Evolutionary conservation across 768 basidiomycete species (phyloP).

Genomic region (Agrocybe pediades): DNA sequence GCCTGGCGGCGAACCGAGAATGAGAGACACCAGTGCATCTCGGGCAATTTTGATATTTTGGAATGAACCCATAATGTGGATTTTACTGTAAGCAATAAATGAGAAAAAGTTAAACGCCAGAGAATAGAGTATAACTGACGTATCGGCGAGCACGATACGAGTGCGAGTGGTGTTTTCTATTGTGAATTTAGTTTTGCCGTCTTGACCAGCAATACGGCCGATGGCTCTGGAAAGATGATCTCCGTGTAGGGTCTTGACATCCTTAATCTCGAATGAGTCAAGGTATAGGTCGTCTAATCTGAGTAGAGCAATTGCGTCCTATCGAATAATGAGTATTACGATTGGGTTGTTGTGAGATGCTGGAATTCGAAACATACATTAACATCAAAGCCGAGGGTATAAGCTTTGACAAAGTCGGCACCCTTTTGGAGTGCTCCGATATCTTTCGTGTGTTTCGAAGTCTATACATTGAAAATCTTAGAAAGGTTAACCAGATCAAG

Average conservation of each 20-base stretch:
- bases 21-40: constrained; percentile 94
- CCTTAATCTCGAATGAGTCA: constrained; percentile 98
- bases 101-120: background rate
- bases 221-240: constrained; percentile 99
- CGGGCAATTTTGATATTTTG: constrained; percentile 98
- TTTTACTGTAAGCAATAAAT: constrained; percentile 64
- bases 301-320: constrained; percentile 96
- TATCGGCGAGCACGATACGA: constrained; percentile 97
- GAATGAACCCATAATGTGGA: constrained; percentile 98
- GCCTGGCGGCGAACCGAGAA: constrained; percentile 93
- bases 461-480: constrained; percentile 51
- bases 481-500: background rate
- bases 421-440: constrained; percentile 94
- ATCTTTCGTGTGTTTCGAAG: constrained; percentile 93
- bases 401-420: constrained; percentile 96
- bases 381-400: constrained; percentile 91
- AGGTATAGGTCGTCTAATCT: constrained; percentile 97
- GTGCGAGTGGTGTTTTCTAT: constrained; percentile 97
- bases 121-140: constrained; percentile 54
- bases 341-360: background rate
- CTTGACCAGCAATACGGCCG: constrained; percentile 97
- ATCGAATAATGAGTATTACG: background rate
- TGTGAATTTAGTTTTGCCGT: constrained; percentile 98
- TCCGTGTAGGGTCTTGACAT: constrained; percentile 96
- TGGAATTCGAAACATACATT: constrained; percentile 69